Evolutionary conservation across 805 yeast species (phyloP), one percentile per base, ranked within the genome.

Genomic region (Zygoascus ofunaensis): DNA sequence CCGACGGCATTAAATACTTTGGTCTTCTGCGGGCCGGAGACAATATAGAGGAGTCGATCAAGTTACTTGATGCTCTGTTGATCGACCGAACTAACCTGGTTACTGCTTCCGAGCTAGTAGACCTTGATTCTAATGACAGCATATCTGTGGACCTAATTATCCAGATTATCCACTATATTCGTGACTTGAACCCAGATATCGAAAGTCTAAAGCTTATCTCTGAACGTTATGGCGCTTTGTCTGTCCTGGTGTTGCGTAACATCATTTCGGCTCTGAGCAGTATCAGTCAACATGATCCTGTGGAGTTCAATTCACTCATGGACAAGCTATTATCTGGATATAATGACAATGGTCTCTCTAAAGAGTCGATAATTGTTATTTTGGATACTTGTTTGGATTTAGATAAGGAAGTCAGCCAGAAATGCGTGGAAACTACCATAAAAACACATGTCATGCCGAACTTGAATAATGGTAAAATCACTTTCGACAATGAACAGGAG

Each of bases 1-100:
- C 33, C 23, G 59, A 58, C 37, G 60, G 58, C 2, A 20, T 49
- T 28, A 36, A 43, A 4, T 60, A 50, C 45, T 50, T 50, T 39
- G 24, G 35, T 34, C 41, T 50, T 20, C 45, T 60, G 34, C 39
- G 59, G 4, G 30, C 41, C 8, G 38, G 44, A 33, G 50, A 52
- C 5, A 44, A 43, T 42, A 28, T 41, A 2, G 39, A 21, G 4
- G 60, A 58, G 37, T 46, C 61, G 2, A 32, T 37, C 12, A 46
- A 46, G 43, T 39, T 57, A 34, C 42, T 58, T 4, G 38, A 33
- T 10, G 51, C 52, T 5, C 37, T 54, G 23, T 35, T 52, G 19
- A 41, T 26, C 10, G 24, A 37, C 14, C 19, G 24, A 30, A 23
- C 21, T 24, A 33, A 23, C n/a, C 41, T 26, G 10, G 30, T 26